A percentile compares a stretch with the other conserved stretches of the same genome.
phyloP scores from a whole-genome alignment of 257 asterid species.

The Primulina eburnea region DNA sequence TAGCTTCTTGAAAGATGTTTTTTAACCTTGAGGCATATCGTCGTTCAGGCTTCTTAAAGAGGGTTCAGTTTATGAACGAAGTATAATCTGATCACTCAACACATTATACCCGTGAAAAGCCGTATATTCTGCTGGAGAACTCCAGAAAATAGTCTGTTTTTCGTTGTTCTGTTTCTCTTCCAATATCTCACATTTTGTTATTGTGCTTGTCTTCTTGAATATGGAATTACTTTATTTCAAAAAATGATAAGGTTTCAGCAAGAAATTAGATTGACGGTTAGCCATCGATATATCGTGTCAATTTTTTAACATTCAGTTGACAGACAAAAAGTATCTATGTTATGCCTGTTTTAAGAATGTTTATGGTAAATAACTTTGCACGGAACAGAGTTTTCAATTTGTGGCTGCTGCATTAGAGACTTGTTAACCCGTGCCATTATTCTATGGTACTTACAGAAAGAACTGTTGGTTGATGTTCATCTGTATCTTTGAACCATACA shows the following conservation, averaged over 20 bases:
- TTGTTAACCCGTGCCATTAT: too few species aligned
- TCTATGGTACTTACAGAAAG: neutral
- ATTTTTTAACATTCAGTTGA: neutral
- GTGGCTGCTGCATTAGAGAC: neutral
- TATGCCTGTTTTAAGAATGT: neutral
- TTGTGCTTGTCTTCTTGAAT: neutral
- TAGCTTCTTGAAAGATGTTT: conserved; percentile 6
- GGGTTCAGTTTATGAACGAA: conserved; percentile 14
- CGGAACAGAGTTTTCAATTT: neutral
- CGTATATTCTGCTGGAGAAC: neutral
- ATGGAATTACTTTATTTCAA: neutral
- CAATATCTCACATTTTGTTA: neutral
- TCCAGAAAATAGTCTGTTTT: neutral
- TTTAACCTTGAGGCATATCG: neutral
- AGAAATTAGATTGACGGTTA: neutral
- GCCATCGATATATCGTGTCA: neutral
- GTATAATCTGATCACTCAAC: neutral
- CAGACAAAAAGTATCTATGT: too few species aligned
- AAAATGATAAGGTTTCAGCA: neutral
- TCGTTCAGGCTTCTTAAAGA: neutral
- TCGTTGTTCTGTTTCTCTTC: neutral
- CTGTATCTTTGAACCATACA: neutral
- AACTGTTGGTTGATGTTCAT: neutral
- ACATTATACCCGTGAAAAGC: neutral
- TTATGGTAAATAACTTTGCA: neutral